Conservation (phyloP, 2,329 filamentous ascomycete genomes). For the Boeremia exigua region DNA sequence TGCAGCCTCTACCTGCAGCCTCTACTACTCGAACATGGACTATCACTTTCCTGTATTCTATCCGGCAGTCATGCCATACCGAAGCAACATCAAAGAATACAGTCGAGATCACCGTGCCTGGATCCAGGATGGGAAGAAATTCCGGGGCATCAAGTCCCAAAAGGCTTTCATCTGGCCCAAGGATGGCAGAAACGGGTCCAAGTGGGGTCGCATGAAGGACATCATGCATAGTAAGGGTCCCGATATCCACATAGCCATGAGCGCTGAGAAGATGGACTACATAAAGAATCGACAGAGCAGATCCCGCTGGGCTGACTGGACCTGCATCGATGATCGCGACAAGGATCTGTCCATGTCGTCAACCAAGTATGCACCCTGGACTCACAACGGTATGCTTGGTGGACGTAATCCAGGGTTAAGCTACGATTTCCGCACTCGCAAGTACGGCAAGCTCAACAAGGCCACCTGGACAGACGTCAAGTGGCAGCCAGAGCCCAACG, state of each 20-base stretch:
- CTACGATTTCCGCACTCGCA: constrained; percentile 48
- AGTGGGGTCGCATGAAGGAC: constrained; percentile 52
- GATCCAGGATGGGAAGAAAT: constrained; percentile 32
- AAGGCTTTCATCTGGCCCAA: constrained; percentile 55
- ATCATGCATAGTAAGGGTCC: constrained; percentile 51
- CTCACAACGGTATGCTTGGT: constrained; percentile 17
- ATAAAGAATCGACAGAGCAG: constrained; percentile 47
- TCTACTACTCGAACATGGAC: not conserved
- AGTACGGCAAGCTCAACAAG: constrained; percentile 34
- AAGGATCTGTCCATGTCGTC: constrained; percentile 20
- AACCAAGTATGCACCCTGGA: constrained; percentile 26
- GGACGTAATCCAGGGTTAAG: constrained; percentile 25
- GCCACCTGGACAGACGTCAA: constrained; percentile 42
- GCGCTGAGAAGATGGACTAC: constrained; percentile 46
- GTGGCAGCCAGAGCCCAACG: constrained; percentile 36
- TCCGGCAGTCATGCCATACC: constrained; percentile 14
- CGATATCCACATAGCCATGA: constrained; percentile 53
- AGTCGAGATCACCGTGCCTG: constrained; percentile 27
- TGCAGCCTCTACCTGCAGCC: not conserved
- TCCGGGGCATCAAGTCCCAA: constrained; percentile 35
- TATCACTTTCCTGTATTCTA: constrained; percentile 5
- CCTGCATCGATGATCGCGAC: constrained; percentile 33
- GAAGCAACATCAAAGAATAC: constrained; percentile 31
- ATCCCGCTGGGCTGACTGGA: constrained; percentile 47
- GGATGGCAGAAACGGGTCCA: constrained; percentile 49